Evolutionary conservation across 192 early-diverging fungal species (phyloP).

Genomic region (Rhizophagus sp.): DNA sequence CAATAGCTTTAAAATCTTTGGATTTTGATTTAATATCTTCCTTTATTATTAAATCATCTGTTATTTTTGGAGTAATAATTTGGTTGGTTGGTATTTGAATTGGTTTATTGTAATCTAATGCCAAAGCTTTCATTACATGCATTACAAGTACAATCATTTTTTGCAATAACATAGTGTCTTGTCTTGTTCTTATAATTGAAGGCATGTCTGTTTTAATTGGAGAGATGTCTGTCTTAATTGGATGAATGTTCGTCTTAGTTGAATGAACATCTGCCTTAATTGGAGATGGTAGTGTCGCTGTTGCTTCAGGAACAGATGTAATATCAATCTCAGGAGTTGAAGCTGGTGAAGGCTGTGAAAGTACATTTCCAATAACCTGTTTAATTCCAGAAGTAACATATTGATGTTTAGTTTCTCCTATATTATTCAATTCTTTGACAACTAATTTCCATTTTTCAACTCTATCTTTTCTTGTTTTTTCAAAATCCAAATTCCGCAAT

Average conservation of each 20-base stretch:
- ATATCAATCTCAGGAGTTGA: not conserved
- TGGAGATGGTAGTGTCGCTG: not conserved
- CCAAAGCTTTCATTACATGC: not conserved
- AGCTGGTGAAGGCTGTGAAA: not conserved
- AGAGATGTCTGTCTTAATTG: too few species aligned
- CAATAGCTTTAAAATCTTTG: not conserved
- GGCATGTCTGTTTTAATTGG: not conserved
- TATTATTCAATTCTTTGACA: constrained; percentile 4
- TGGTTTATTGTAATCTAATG: not conserved
- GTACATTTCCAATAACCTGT: not conserved
- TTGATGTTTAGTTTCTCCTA: not conserved
- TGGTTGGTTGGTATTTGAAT: not conserved
- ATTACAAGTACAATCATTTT: not conserved
- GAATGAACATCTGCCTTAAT: too few species aligned
- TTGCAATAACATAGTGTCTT: not conserved
- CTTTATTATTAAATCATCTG: too few species aligned
- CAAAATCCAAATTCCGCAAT: constrained; percentile 38
- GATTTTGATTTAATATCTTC: not conserved
- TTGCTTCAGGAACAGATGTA: not conserved
- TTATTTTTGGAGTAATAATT: not conserved
- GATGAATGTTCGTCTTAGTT: too few species aligned
- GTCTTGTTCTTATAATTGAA: not conserved
- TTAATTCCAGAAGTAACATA: constrained; percentile 21
- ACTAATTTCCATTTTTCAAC: constrained; percentile 29
- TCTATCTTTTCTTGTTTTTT: constrained; percentile 38